Evolutionary conservation across 2,329 filamentous ascomycete species (phyloP), one percentile per base, ranked within the genome.

Genomic region (Decorospora gaudefroyi): DNA sequence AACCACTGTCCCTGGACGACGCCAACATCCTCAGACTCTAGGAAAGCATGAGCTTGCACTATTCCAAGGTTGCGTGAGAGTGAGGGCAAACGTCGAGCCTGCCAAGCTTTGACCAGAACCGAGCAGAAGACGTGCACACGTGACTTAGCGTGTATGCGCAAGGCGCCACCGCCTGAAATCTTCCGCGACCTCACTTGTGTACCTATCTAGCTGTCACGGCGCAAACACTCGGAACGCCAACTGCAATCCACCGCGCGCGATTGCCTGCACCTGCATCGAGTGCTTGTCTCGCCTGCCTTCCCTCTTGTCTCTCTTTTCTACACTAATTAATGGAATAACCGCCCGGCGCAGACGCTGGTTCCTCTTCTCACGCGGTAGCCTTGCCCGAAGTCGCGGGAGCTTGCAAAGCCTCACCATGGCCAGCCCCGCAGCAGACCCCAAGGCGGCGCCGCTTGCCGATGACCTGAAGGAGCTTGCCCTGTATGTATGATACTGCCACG

Each of bases 401-500:
- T 34, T 25, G 46, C 42, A 53, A 29, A 47, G 46, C 45, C 46
- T 52, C 53, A 51, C 36, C 55, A 69, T 68, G 65, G 61, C 63
- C 39, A 55, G 51, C 55, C 26, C 51, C 36, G 48, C 55, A 31
- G 39, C 45, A 28, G 65, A 68, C 43, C 49, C 61, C 31, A 69
- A 68, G 51, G 41, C 55, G 26, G 65, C 65, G 32, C 60, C 57
- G 49, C 67, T 69, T 22, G 52, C 63, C 37, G 62, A 67, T 16
- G 67, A 69, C 36, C 42, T 67, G 40, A 65, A 57, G 32, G 62
- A 65, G 12, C 65, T 59, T 36, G 65, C 64, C 28, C 53, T 63
- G 67, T 69, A 59, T 12, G 52, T 40, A 9, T 16, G 45, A 34
- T 7, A 11, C 11, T 5, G 3, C 9, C 7, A 2, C 9, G 11